A percentile compares a stretch with the other conserved stretches of the same genome.
These are phyloP conservation scores for Pugionium cornutum DNA, from an alignment of 345 rosid genomes.

Conservation along the genomic window DNA sequence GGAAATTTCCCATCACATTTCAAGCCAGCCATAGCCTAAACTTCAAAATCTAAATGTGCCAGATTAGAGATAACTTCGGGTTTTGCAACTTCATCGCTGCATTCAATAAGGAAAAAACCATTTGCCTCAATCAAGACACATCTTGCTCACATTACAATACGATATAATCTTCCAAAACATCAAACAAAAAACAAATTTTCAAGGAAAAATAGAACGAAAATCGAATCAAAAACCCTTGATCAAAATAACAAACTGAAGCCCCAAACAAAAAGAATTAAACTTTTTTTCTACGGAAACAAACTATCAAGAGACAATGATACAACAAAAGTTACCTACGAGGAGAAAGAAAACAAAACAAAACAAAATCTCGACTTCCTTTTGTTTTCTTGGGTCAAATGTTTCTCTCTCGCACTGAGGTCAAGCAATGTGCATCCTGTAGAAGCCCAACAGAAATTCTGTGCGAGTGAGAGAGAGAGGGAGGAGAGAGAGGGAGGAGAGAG, in stretches of 20 bases:
- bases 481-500: no score
- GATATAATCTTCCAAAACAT: no score
- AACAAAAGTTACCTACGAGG: constrained; percentile 21
- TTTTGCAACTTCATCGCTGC: constrained; percentile 52
- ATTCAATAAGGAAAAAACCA: not conserved
- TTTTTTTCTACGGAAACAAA: not conserved
- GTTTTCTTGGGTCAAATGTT: constrained; percentile 6
- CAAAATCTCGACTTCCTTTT: not conserved
- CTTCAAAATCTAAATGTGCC: constrained; percentile 33
- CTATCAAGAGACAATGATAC: constrained; percentile 8
- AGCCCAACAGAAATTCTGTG: constrained; percentile 16
- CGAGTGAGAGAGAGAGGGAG: not conserved
- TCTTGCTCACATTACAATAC: not conserved
- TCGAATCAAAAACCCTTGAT: no score
- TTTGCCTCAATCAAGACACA: constrained; percentile 20
- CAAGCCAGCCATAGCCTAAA: constrained; percentile 23
- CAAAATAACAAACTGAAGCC: no score
- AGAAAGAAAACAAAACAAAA: not conserved
- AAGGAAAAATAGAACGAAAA: no score
- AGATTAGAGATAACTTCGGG: constrained; percentile 45
- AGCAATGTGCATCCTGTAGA: constrained; percentile 18
- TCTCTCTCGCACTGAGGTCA: not conserved
- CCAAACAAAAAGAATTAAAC: no score
- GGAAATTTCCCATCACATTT: constrained; percentile 1
- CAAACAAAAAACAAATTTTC: no score